Percentiles rank a stretch among this genome's conserved stretches.
phyloP scores from a whole-genome alignment of 1,284 basidiomycete genomes.

The Ustanciosporium gigantosporum region DNA sequence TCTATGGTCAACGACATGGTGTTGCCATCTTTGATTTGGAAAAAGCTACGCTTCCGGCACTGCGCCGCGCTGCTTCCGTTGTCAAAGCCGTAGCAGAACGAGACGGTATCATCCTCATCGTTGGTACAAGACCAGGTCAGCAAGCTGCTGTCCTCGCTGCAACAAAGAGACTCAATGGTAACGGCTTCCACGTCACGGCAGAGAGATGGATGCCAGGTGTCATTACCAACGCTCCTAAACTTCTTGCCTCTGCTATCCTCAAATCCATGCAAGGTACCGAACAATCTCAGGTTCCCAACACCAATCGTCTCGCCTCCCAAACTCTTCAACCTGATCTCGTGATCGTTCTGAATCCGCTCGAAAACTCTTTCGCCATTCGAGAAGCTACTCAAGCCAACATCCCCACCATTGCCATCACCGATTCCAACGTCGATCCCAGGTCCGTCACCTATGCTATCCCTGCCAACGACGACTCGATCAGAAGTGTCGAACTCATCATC shows the following conservation, averaged over 20 bases:
- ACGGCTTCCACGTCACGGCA: conserved; percentile 73
- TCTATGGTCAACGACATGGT: conserved; percentile 87
- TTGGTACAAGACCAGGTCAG: conserved; percentile 82
- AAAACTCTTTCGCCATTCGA: conserved; percentile 68
- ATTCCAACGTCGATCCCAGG: conserved; percentile 93
- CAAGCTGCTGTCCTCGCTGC: conserved; percentile 77
- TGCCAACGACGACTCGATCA: conserved; percentile 90
- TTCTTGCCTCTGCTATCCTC: conserved; percentile 54
- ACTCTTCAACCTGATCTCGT: conserved; percentile 81
- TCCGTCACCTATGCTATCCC: conserved; percentile 98
- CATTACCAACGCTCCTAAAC: conserved; percentile 81
- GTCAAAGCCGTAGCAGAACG: conserved; percentile 78
- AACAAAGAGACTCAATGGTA: conserved; percentile 72
- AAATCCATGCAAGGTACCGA: conserved; percentile 31
- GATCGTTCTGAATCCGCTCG: conserved; percentile 83
- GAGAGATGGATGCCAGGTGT: conserved; percentile 92
- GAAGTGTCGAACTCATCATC: conserved; percentile 85
- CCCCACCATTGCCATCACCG: conserved; percentile 71
- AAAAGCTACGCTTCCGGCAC: conserved; percentile 79
- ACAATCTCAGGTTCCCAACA: conserved; percentile 22
- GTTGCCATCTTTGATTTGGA: conserved; percentile 94
- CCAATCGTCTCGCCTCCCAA: conserved; percentile 64
- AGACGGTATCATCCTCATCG: conserved; percentile 85
- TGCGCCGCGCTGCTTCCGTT: conserved; percentile 85
- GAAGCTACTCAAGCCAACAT: conserved; percentile 62